Evolutionary conservation across 257 asterid genomes (phyloP).

Genomic region (Thymus mandschuricus): DNA sequence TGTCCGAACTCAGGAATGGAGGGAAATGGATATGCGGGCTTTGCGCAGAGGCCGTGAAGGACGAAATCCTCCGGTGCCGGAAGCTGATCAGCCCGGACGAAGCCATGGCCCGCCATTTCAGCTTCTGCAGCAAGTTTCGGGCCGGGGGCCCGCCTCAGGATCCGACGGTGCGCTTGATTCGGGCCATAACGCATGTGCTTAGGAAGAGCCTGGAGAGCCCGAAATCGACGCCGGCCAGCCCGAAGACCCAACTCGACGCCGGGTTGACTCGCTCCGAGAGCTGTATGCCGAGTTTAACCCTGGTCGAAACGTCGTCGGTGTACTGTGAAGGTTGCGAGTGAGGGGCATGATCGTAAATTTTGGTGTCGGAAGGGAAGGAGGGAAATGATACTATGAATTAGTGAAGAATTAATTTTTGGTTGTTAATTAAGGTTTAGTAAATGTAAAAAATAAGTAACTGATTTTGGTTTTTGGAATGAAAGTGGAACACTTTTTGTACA

Average conservation of each 20-base stretch:
- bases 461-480: constrained; percentile 6
- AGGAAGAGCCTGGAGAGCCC: constrained; percentile 58
- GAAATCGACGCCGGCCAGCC: constrained; percentile 56
- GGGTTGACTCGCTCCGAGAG: constrained; percentile 52
- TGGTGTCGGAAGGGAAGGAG: neutral
- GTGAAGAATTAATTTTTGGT: neutral
- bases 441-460: constrained; percentile 15
- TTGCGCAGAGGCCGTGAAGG: constrained; percentile 63
- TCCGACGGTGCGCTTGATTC: constrained; percentile 56
- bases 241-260: constrained; percentile 24
- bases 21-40: constrained; percentile 72
- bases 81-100: constrained; percentile 70
- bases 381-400: neutral
- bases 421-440: neutral
- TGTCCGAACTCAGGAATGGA: constrained; percentile 33
- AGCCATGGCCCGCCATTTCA: constrained; percentile 69
- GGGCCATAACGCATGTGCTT: constrained; percentile 67
- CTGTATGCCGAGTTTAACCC: constrained; percentile 54
- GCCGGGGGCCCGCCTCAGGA: constrained; percentile 66
- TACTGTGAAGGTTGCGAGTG: constrained; percentile 41
- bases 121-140: constrained; percentile 66
- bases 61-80: constrained; percentile 60
- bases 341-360: constrained; percentile 20
- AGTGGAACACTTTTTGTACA: neutral
- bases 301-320: constrained; percentile 40